These are phyloP conservation scores for Diaporthe aspalathi DNA, from an alignment of 2,329 filamentous ascomycete species.

Conservation along the genomic window DNA sequence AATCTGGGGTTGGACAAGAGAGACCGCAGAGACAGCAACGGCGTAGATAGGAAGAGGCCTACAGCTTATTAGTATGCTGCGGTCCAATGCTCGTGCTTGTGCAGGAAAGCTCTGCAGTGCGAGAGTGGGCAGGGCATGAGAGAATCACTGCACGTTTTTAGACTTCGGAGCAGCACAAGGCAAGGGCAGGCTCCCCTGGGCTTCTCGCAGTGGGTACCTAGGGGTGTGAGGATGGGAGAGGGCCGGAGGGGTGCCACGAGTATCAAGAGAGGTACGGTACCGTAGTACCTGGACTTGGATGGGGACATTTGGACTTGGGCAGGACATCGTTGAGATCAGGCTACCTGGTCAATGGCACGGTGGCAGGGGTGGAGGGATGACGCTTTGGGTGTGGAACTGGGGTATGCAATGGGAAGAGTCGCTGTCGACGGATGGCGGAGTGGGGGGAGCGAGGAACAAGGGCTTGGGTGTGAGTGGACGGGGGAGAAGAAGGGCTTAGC, in stretches of 20 bases:
- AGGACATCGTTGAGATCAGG: constrained; percentile 17
- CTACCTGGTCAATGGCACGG: constrained; percentile 21
- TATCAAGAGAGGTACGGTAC: not conserved
- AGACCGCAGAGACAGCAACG: constrained; percentile 22
- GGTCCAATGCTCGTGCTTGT: constrained; percentile 25
- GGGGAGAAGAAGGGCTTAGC: constrained; percentile 26
- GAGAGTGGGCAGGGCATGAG: constrained; percentile 14
- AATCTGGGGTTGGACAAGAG: constrained; percentile 27
- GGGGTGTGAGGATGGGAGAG: constrained; percentile 17
- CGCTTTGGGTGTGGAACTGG: constrained; percentile 30
- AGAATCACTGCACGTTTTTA: constrained; percentile 21
- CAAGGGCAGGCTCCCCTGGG: constrained; percentile 10
- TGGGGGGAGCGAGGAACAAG: constrained; percentile 24
- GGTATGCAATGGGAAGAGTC: constrained; percentile 24
- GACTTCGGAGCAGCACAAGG: constrained; percentile 22
- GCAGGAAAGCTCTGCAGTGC: constrained; percentile 24
- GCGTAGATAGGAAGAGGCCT: constrained; percentile 21
- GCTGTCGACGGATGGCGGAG: constrained; percentile 20
- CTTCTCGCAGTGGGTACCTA: constrained; percentile 23
- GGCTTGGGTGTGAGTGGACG: constrained; percentile 15
- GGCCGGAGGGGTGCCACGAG: constrained; percentile 12
- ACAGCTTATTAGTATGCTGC: constrained; percentile 32
- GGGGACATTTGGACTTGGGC: constrained; percentile 1
- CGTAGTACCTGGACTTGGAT: constrained; percentile 20
- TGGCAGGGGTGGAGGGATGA: constrained; percentile 28